Evolutionary conservation across 306 rosid species (phyloP), one percentile per base, ranked within the genome.

Genomic region (Rubus parviflorus): DNA sequence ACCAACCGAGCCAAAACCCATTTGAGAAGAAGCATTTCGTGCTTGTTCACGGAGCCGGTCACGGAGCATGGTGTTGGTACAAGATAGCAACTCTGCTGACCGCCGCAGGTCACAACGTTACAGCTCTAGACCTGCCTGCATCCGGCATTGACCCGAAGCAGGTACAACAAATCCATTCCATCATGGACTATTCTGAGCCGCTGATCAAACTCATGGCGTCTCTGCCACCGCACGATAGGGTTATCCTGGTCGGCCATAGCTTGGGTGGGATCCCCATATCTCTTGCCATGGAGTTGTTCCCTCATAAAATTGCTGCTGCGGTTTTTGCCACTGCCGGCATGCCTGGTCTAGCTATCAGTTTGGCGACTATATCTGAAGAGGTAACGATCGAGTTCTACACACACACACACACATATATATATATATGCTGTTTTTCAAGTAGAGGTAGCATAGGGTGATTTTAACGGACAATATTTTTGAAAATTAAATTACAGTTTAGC

Each of bases 1-100:
- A 51, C 1, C 15, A 47, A 51, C 7, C 19, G 56, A 51, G 5
- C n/a, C 20, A 16, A 16, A 51, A 51, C 56, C 8, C 11, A n/a
- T 2, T 4, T 41, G 15, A 38, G 23, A 65, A 13, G 70, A 22
- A 58, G 16, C 88, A 81, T n/a, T 81, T 83, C 11, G 84, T 89
- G 74, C 51, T 85, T 72, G 80, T 85, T 68, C 90, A 89, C 17
- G 90, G 90, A 23, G 81, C 85, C 0, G 52, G 83, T 19, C 85
- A 80, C 49, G 90, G 93, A 4, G 88, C 81, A 0, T 87, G 92
- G 91, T 85, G 87, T 45, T 89, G 93, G 89, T 83, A 83, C 10
- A 85, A 87, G 75, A 38, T 83, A 0, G 9, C 68, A 15, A 45
- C 80, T 56, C 45, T 81, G 46, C 30, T 89, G 37, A 67, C 77